Percentiles rank a stretch among this genome's conserved stretches.
Evolutionary conservation across 75 land plant species (phyloP).

Genomic region (Adiantum capillusveneris): DNA sequence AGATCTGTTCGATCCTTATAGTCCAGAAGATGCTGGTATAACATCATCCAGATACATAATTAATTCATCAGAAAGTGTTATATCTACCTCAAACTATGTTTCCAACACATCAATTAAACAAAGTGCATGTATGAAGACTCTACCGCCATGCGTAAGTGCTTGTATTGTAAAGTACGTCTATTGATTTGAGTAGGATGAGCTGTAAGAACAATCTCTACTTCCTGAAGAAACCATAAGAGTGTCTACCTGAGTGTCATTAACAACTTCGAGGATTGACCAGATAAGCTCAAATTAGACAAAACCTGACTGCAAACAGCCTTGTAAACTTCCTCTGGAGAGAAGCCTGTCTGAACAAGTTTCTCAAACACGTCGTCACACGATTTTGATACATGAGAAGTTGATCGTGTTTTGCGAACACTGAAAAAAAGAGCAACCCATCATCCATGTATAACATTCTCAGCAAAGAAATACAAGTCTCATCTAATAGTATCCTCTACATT

Average conservation of each 20-base stretch:
- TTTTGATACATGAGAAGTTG: constrained; percentile 45
- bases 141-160: constrained; percentile 86
- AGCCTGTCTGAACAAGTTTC: constrained; percentile 69
- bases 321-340: constrained; percentile 74
- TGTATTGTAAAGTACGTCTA: constrained; percentile 85
- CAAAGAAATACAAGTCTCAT: constrained; percentile 2
- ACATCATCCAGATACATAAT: too few species aligned
- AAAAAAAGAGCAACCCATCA: background rate
- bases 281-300: background rate
- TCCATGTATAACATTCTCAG: background rate
- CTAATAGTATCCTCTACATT: background rate
- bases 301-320: constrained; percentile 90
- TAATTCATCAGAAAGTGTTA: too few species aligned
- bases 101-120: too few species aligned
- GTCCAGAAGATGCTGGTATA: constrained; percentile 85
- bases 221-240: constrained; percentile 42
- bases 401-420: constrained; percentile 57
- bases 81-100: too few species aligned
- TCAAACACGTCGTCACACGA: constrained; percentile 92
- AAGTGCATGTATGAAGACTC: too few species aligned
- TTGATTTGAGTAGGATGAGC: constrained; percentile 99
- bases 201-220: constrained; percentile 91
- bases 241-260: too few species aligned
- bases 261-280: too few species aligned
- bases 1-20: constrained; percentile 83